Conservation (phyloP, 2,329 filamentous ascomycete species). For the Paecilomyces fulvus region DNA sequence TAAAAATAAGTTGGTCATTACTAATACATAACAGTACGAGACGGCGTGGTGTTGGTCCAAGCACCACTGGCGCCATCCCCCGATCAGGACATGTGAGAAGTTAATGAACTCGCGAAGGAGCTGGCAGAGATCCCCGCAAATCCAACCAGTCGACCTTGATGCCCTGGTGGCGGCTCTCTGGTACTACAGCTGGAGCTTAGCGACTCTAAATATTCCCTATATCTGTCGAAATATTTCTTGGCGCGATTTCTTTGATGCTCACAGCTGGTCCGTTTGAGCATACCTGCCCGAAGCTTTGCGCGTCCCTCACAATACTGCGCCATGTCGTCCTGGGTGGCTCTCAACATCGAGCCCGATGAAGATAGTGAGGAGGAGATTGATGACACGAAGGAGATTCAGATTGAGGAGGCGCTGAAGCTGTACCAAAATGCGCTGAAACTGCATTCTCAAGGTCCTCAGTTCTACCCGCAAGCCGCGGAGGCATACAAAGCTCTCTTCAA, state of each 20-base stretch:
- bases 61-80: background rate
- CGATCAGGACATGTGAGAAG: background rate
- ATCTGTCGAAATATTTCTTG: background rate
- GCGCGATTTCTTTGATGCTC: background rate
- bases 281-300: slow-evolving; percentile 6
- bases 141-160: background rate
- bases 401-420: slow-evolving; percentile 91
- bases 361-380: slow-evolving; percentile 86
- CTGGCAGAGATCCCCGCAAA: background rate
- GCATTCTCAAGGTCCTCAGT: slow-evolving; percentile 74
- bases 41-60: background rate
- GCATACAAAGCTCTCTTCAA: slow-evolving; percentile 81
- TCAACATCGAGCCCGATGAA: slow-evolving; percentile 92
- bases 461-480: slow-evolving; percentile 64
- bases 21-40: background rate
- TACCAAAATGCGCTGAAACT: slow-evolving; percentile 88
- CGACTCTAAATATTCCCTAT: background rate
- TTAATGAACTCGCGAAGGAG: background rate
- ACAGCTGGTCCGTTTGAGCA: slow-evolving; percentile 1
- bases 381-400: slow-evolving; percentile 91
- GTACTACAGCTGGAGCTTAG: background rate
- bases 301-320: slow-evolving; percentile 10
- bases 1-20: background rate
- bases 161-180: background rate
- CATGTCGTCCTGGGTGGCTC: slow-evolving; percentile 64